Percentiles rank a stretch among this genome's conserved stretches.
Conservation (phyloP, 148 eudicot genomes). For the Spergularia bocconei region DNA sequence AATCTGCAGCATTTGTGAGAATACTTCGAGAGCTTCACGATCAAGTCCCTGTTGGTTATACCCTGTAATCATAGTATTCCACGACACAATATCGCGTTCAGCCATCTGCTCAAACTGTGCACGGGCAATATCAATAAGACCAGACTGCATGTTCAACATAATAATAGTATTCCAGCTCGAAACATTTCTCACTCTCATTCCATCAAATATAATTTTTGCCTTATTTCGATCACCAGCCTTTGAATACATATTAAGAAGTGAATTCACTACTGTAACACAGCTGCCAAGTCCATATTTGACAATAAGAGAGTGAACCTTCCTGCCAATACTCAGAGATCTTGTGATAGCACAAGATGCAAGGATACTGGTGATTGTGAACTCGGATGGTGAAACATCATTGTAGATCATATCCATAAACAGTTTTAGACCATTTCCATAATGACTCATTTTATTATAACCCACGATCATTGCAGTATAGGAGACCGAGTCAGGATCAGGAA, state of each 20-base stretch:
- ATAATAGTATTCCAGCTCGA: conserved; percentile 62
- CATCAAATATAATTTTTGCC: conserved; percentile 47
- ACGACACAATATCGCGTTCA: conserved; percentile 51
- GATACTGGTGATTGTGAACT: conserved; percentile 58
- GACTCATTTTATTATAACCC: conserved; percentile 55
- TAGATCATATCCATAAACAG: conserved; percentile 55
- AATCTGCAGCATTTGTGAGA: conserved; percentile 34
- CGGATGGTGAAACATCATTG: conserved; percentile 37
- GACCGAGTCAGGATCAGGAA: conserved; percentile 48
- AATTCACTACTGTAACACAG: conserved; percentile 58
- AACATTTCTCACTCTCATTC: conserved; percentile 48
- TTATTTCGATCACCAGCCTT: conserved; percentile 55
- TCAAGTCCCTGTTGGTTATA: conserved; percentile 34
- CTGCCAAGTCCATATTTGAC: conserved; percentile 55
- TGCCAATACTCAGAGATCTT: conserved; percentile 42
- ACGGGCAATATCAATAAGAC: conserved; percentile 43
- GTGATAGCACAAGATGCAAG: conserved; percentile 60
- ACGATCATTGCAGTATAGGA: conserved; percentile 55
- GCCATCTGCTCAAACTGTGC: conserved; percentile 56
- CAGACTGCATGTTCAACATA: conserved; percentile 57
- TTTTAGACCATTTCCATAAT: conserved; percentile 36
- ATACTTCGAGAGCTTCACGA: conserved; percentile 32
- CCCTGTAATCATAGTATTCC: conserved; percentile 44
- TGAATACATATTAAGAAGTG: conserved; percentile 75
- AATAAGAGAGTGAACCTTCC: conserved; percentile 57